These are phyloP conservation scores for Sugiyamaella xylanicola DNA, from an alignment of 1,139 yeast species.

Conservation along the genomic window DNA sequence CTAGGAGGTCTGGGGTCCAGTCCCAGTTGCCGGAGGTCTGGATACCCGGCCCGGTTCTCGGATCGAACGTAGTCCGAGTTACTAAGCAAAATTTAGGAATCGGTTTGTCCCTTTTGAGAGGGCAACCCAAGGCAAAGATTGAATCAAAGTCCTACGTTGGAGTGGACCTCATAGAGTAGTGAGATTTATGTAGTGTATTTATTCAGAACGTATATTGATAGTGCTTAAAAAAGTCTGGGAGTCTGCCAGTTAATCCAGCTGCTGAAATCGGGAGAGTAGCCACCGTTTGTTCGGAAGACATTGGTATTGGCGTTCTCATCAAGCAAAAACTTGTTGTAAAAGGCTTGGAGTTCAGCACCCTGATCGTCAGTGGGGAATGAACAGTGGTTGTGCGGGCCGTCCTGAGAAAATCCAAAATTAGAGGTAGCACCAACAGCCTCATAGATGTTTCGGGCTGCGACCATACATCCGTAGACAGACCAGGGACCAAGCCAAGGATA, in stretches of 20 bases:
- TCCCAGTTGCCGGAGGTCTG: too few relatives aligned
- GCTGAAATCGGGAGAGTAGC: neutral
- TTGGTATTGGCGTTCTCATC: conserved; percentile 16
- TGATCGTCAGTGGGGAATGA: conserved; percentile 11
- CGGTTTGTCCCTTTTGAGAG: too few relatives aligned
- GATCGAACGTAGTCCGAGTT: too few relatives aligned
- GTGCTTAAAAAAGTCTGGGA: conserved; percentile 2
- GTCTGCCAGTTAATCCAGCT: conserved; percentile 16
- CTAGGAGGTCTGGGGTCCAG: too few relatives aligned
- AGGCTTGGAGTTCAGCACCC: conserved; percentile 15
- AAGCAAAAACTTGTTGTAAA: conserved; percentile 13
- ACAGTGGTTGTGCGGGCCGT: conserved; percentile 18
- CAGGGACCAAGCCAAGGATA: conserved; percentile 17
- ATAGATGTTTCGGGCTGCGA: conserved; percentile 12
- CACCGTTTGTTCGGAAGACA: conserved; percentile 14
- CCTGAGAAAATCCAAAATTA: conserved; percentile 15
- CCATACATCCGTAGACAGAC: conserved; percentile 13
- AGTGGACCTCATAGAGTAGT: too few relatives aligned
- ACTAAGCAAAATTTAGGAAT: too few relatives aligned
- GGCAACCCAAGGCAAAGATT: neutral
- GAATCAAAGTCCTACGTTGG: too few relatives aligned
- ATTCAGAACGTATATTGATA: neutral
- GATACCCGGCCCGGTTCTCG: too few relatives aligned
- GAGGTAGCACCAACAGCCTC: conserved; percentile 12
- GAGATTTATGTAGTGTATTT: neutral